Evolutionary conservation across 371 early-diverging fungal genomes (phyloP), one percentile per base, ranked within the genome.

Genomic region (Chytridium lagenaria): DNA sequence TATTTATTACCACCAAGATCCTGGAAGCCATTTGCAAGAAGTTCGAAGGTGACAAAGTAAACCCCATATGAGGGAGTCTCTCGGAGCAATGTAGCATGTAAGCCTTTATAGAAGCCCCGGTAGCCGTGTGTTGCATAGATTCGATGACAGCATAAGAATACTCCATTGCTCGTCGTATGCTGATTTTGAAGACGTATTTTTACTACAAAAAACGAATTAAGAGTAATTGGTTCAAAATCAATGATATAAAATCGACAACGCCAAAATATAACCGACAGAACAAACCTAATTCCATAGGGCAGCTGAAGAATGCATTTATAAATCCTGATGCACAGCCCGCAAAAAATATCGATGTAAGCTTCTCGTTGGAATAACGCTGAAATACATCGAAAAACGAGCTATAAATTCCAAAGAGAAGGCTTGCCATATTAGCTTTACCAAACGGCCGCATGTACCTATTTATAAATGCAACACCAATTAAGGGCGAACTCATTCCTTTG

Each of bases 1-100:
- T 86, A 40, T 71, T 61, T 33, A 69, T 82, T 51, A 65, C 84
- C 50, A 59, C 79, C 63, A 77, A 82, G 59, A 50, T 80, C 63
- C 66, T 76, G 72, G 64, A 81, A 33, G 57, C 77, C 70, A 40
- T 87, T 78, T 34, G 87, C 86, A 38, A 91, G 80, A 16, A 85
- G 76, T 76, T 91, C 94, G 74, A 91, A 92, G 3, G 88, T 83
- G 28, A 89, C 82, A 77, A 93, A 93, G 69, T 93, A 92, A 15
- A 90, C 90, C 2, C 93, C 93, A 79, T 91, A 94, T 30, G 90
- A 89, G 0, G 85, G 87, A 0, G 91, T 89, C 66, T 94, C 93
- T 23, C 93, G 78, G 38, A 91, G 57, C 12, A 87, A 77, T 0
- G 93, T 92, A 1, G 90, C 81, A 30, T 78, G 76, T 66, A 92